Evolutionary conservation across 1,284 basidiomycete genomes (phyloP).

Genomic region (Tylopilus sp.): DNA sequence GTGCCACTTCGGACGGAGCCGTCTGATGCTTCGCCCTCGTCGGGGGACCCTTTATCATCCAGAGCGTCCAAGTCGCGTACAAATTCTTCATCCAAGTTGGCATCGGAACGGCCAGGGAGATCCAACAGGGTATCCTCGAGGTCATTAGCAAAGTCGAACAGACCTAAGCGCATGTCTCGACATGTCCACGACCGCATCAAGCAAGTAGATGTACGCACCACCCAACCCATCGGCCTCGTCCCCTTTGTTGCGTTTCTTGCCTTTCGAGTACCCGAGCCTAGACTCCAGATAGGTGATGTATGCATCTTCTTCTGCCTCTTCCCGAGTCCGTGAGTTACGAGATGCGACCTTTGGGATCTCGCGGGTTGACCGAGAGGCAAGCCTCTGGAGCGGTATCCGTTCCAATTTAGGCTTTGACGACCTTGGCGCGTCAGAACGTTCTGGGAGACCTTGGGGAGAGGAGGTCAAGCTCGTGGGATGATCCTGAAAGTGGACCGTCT

Average conservation of each 20-base stretch:
- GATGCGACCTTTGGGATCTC: constrained; percentile 20
- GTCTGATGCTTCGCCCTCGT: constrained; percentile 26
- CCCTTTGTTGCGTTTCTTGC: constrained; percentile 36
- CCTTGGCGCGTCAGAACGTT: not conserved
- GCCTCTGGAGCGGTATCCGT: constrained; percentile 36
- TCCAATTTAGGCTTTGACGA: constrained; percentile 10
- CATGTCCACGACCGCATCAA: not conserved
- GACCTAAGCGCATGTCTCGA: constrained; percentile 35
- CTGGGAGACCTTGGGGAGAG: not conserved
- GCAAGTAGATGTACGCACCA: constrained; percentile 37
- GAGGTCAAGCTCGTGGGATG: constrained; percentile 2
- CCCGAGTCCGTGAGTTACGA: constrained; percentile 32
- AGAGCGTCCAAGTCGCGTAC: not conserved
- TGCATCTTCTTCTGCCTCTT: constrained; percentile 64
- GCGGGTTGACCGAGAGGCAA: constrained; percentile 21
- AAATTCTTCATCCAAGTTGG: not conserved
- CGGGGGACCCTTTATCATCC: constrained; percentile 29
- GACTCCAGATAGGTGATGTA: constrained; percentile 78
- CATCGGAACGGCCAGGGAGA: not conserved
- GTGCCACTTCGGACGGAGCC: constrained; percentile 7
- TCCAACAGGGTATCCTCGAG: constrained; percentile 15
- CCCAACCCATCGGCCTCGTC: constrained; percentile 62
- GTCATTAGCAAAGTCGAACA: constrained; percentile 49
- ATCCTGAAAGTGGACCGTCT: constrained; percentile 18
- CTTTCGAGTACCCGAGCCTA: constrained; percentile 52